A percentile compares a stretch with the other conserved stretches of the same genome.
phyloP scores from a whole-genome alignment of 2,329 filamentous ascomycete species.

The Pochonia chlamydosporia region DNA sequence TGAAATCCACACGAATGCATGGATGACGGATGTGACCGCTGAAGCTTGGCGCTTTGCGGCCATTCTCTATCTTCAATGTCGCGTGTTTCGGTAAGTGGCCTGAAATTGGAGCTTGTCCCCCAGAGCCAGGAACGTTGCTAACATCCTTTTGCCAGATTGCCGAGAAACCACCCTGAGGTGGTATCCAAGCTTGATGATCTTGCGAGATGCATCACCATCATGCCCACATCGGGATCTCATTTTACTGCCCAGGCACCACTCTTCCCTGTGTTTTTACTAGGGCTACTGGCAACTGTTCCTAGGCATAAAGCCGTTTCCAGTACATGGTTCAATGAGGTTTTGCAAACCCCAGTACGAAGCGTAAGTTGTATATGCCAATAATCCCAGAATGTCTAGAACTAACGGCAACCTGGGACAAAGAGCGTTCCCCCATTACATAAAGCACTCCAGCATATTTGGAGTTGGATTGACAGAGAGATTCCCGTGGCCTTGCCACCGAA shows the following conservation, averaged over 20 bases:
- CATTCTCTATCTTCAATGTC: slow-evolving; percentile 33
- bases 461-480: slow-evolving; percentile 27
- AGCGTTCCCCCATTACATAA: slow-evolving; percentile 33
- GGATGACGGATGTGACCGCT: slow-evolving; percentile 35
- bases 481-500: slow-evolving; percentile 10
- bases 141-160: slow-evolving; percentile 22
- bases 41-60: slow-evolving; percentile 35
- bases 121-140: background rate
- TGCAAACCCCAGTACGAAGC: slow-evolving; percentile 31
- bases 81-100: slow-evolving; percentile 26
- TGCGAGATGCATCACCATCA: slow-evolving; percentile 30
- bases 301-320: slow-evolving; percentile 23
- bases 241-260: slow-evolving; percentile 37
- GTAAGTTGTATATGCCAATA: slow-evolving; percentile 25
- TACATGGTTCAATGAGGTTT: slow-evolving; percentile 31
- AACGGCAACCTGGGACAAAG: slow-evolving; percentile 14
- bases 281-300: slow-evolving; percentile 25
- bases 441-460: slow-evolving; percentile 27
- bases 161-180: slow-evolving; percentile 30
- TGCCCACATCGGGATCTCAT: slow-evolving; percentile 33
- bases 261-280: slow-evolving; percentile 35
- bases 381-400: slow-evolving; percentile 2
- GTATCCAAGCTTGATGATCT: slow-evolving; percentile 25
- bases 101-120: background rate
- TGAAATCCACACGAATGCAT: slow-evolving; percentile 19